Base-by-base conservation (phyloP, 2,329 filamentous ascomycete species). In the Fusarium musae region DNA sequence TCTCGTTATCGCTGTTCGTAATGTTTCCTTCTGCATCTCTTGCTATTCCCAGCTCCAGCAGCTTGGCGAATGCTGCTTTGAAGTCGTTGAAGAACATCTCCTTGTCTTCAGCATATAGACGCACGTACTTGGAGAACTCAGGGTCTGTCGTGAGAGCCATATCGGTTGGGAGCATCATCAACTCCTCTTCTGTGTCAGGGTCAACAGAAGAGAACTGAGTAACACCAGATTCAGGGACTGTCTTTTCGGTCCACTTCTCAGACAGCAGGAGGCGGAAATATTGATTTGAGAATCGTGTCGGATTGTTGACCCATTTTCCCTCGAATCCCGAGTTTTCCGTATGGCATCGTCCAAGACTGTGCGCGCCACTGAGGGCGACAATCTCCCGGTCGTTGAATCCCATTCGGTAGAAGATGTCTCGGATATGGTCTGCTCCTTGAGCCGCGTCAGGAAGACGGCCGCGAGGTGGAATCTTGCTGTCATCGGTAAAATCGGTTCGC, bases 81-180 rank as follows among this genome's bases (percentile, higher is more conserved):
- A 64, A 64, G 19, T 63, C 61, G 3, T 64, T 12, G 39, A 64
- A 64, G 21, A 64, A 64, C 1, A 63, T 6, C 7, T 64, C 37
- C 44, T 64, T 64, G 6, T 64, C 58, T 8, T 63, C 13, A 5
- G 61, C 44, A 5, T 64, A 64, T 2, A 64, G 13, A 10, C 36
- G 58, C 17, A 63, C 61, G 1, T 63, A 39, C 26, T 63, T 63
- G 17, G 58, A 63, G 44, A 64, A 64, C 44, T 64, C 37, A 7
- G 58, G 17, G 21, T 64, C 61, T 8, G 61, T 64, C 4, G 58
- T 64, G 6, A 64, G 44, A 12, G 61, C 58, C 3, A 64, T 64
- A 4, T 64, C 61, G n/a, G 61, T 64, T 5, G 61, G 61, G 6
- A 64, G 32, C 61, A 64, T 64, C 58, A 64, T 64, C 37, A 64